Base-by-base conservation (phyloP, 225 moss, liverwort and hornwort species). In the Rhytidiadelphus loreus region DNA sequence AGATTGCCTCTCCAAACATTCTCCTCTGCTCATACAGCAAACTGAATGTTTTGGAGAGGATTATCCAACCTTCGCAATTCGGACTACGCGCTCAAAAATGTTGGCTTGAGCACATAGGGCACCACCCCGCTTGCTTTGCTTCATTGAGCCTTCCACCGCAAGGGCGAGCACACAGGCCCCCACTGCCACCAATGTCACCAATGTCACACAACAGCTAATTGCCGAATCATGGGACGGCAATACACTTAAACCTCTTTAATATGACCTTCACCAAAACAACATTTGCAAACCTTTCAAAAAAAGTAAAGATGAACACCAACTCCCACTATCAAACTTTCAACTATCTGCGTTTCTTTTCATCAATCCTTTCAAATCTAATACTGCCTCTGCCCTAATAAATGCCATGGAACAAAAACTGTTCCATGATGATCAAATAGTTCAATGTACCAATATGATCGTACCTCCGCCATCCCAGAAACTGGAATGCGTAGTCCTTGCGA, bases 71-170 rank as follows among this genome's bases (percentile, higher is more conserved):
- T 88, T 94, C 83, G 96, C 96, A 86, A 99, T 96, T 86, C 98
- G 93, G 63, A 93, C 96, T 23, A 99, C 93, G 52, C 98, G 96
- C 82, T 97, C 98, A 87, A 99, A 99, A 87, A 99, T 95, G 88
- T 99, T 99, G 80, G 96, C 94, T 92, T 97, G 93, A 32, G 95
- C 92, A 29, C 92, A 89, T 39, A 99, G 91, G 46, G 96, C 98
- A 59, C 98, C 96, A 76, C 98, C 96, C 84, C 90, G 87, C 58
- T 86, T 91, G 77, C 91, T 92, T n/a, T 91, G 87, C 85, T 89
- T 90, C 48, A 87, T 86, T 41, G 90, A 89, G 46, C 87, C 89
- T 91, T 94, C 94, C 92, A 93, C 92, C 75, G 95, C 95, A 28
- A 96, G 92, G 50, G 92, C 94, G 22, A 98, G 92, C 8, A 90